Conservation (phyloP, 257 asterid species). For the Echites panduratus region DNA sequence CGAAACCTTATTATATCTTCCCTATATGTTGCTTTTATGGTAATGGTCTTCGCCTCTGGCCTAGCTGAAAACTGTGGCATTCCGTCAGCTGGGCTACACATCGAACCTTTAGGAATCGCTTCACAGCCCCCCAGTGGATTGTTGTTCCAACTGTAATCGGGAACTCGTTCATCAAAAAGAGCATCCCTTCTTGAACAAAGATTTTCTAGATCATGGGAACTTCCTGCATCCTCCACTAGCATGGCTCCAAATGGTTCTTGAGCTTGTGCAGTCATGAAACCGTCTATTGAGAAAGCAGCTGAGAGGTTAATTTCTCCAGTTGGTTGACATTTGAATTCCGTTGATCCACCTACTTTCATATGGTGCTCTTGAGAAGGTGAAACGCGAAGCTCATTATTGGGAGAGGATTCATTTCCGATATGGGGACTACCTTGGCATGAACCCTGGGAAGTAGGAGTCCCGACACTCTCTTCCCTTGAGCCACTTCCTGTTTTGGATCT, state of each 20-base stretch:
- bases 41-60: constrained; percentile 53
- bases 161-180: constrained; percentile 39
- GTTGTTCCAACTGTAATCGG: constrained; percentile 55
- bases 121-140: constrained; percentile 22
- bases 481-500: constrained; percentile 56
- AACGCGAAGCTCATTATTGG: constrained; percentile 37
- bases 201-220: constrained; percentile 69
- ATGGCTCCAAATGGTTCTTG: constrained; percentile 52
- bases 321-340: constrained; percentile 30
- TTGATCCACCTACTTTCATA: constrained; percentile 25
- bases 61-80: constrained; percentile 29
- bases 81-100: constrained; percentile 31
- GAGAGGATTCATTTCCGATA: constrained; percentile 40
- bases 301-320: constrained; percentile 38
- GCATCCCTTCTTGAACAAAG: constrained; percentile 48
- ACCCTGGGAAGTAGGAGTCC: constrained; percentile 77
- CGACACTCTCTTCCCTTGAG: constrained; percentile 75
- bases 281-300: constrained; percentile 34
- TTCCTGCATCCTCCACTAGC: constrained; percentile 75
- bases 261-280: constrained; percentile 25
- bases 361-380: constrained; percentile 38
- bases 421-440: constrained; percentile 65
- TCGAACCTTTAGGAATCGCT: constrained; percentile 30
- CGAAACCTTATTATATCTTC: constrained; percentile 83
- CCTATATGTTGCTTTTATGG: constrained; percentile 66